Percentiles rank a stretch among this genome's conserved stretches.
Evolutionary conservation across 768 basidiomycete species (phyloP).

Genomic region (Boletus pseudo-olivaceus): DNA sequence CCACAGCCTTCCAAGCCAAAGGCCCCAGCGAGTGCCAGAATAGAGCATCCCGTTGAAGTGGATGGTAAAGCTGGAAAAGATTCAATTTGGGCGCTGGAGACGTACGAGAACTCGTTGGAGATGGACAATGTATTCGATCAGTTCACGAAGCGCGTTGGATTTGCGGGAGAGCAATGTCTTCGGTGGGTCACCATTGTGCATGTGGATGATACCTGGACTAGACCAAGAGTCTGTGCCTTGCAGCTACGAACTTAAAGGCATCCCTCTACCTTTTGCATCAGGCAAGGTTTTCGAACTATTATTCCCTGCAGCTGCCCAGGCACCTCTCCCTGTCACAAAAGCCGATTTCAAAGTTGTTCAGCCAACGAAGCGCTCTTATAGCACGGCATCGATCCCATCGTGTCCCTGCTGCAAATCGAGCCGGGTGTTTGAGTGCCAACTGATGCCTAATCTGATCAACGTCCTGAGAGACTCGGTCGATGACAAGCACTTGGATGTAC

Average conservation of each 20-base stretch:
- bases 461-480: slow-evolving; percentile 44
- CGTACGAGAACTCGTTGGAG: slow-evolving; percentile 76
- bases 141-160: slow-evolving; percentile 69
- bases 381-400: slow-evolving; percentile 48
- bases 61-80: slow-evolving; percentile 45
- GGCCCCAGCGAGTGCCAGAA: slow-evolving; percentile 34
- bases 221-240: background rate
- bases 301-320: slow-evolving; percentile 56
- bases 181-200: slow-evolving; percentile 46
- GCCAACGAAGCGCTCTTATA: slow-evolving; percentile 49
- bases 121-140: slow-evolving; percentile 85
- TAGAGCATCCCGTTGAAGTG: slow-evolving; percentile 42
- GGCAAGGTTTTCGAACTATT: slow-evolving; percentile 68
- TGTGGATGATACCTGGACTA: background rate
- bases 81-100: slow-evolving; percentile 61
- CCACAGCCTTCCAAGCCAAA: slow-evolving; percentile 53
- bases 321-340: slow-evolving; percentile 54
- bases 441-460: slow-evolving; percentile 93
- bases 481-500: slow-evolving; percentile 22
- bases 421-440: slow-evolving; percentile 87
- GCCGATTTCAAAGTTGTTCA: slow-evolving; percentile 53
- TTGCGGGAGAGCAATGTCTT: slow-evolving; percentile 81
- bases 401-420: slow-evolving; percentile 67
- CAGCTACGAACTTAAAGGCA: slow-evolving; percentile 87
- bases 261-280: slow-evolving; percentile 81